Evolutionary conservation across 495 filamentous ascomycete genomes (phyloP).

Genomic region (Glonium stellatum): DNA sequence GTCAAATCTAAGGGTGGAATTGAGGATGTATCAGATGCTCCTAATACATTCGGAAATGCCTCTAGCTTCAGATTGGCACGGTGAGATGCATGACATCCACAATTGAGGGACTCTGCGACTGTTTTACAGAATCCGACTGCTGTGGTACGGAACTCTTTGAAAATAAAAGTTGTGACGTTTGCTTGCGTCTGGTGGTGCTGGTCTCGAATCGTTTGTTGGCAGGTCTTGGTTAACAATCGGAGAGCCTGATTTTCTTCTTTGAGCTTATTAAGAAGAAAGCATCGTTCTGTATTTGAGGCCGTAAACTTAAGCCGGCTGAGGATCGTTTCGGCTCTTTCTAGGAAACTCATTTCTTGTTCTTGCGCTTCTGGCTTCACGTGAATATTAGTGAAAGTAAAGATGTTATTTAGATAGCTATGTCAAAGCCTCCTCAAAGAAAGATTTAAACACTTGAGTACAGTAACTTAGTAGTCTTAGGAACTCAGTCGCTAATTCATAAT

Average conservation of each 20-base stretch:
- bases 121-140: not conserved
- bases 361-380: no score
- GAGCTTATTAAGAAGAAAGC: not conserved
- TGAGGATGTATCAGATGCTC: not conserved
- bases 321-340: not conserved
- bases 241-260: not conserved
- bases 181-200: not conserved
- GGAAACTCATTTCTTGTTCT: not conserved
- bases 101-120: not conserved
- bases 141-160: not conserved
- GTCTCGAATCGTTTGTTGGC: not conserved
- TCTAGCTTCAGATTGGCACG: not conserved
- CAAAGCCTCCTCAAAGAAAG: no score
- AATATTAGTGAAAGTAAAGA: not conserved
- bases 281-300: not conserved
- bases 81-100: not conserved
- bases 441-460: no score
- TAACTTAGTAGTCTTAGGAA: no score
- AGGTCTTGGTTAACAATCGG: not conserved
- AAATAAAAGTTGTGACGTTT: not conserved
- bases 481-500: no score
- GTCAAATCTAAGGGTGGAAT: slow-evolving; percentile 23
- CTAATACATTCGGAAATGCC: not conserved
- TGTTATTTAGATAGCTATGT: no score
- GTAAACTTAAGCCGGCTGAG: not conserved